A percentile compares a stretch with the other conserved stretches of the same genome.
Conservation (phyloP, 139 green algal species). For the Raphidocelis subcapitata region DNA sequence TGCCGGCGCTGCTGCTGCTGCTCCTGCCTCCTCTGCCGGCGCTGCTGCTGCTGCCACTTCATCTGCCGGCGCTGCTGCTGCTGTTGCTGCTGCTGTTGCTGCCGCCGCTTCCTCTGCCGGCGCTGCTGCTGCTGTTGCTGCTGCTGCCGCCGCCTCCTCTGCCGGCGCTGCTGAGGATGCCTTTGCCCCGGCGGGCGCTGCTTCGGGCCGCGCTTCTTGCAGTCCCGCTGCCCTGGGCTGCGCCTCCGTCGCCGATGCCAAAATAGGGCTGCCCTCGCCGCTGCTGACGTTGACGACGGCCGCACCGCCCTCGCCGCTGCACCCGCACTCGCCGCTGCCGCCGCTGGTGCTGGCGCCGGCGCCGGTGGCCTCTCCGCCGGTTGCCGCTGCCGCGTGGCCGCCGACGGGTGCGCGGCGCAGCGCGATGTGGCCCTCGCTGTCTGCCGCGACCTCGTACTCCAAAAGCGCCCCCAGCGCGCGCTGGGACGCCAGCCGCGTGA, state of each 20-base stretch:
- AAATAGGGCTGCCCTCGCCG: background rate
- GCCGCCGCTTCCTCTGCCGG: constrained; percentile 3
- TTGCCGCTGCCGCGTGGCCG: background rate
- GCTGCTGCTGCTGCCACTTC: constrained; percentile 3
- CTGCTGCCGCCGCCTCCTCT: background rate
- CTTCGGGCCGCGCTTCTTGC: background rate
- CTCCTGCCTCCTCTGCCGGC: background rate
- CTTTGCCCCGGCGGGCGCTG: background rate
- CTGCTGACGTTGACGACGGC: background rate
- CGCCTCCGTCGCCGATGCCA: constrained; percentile 4
- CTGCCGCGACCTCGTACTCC: constrained; percentile 27
- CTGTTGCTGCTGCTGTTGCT: constrained; percentile 9
- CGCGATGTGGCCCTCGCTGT: too few relatives aligned
- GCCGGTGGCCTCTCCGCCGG: constrained; percentile 1
- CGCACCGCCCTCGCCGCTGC: background rate
- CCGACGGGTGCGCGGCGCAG: background rate
- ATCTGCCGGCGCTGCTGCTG: background rate
- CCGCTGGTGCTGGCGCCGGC: background rate
- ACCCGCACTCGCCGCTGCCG: background rate
- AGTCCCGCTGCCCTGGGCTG: constrained; percentile 5
- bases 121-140: constrained; percentile 8
- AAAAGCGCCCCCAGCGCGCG: constrained; percentile 47
- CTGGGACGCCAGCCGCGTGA: constrained; percentile 40
- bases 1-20: constrained; percentile 3
- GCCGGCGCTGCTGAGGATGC: background rate